A percentile compares a stretch with the other conserved stretches of the same genome.
phyloP scores from a whole-genome alignment of 306 rosid species.

The Vachellia pachyceras region DNA sequence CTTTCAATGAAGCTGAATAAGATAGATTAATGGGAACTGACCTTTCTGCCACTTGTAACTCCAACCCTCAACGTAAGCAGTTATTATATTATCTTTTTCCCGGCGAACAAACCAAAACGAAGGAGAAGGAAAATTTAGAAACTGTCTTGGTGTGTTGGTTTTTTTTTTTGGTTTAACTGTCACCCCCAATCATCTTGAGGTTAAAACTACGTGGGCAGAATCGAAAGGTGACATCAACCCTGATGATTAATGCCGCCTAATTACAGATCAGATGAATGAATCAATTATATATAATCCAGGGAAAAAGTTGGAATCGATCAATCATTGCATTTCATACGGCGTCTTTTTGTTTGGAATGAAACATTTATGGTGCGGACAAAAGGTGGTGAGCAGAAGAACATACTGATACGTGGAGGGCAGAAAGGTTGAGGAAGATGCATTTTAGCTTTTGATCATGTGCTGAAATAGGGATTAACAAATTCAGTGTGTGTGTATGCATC shows the following conservation, averaged over 20 bases:
- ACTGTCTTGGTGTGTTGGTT: not conserved
- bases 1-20: slow-evolving; percentile 52
- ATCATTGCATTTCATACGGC: slow-evolving; percentile 36
- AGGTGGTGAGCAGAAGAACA: slow-evolving; percentile 1
- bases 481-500: too few relatives aligned
- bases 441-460: not conserved
- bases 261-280: not conserved
- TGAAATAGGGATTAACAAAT: not conserved
- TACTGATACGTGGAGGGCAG: slow-evolving; percentile 1
- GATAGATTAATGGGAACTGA: slow-evolving; percentile 56
- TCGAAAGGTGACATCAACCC: slow-evolving; percentile 5
- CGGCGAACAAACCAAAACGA: not conserved
- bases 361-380: slow-evolving; percentile 37
- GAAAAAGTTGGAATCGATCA: slow-evolving; percentile 28
- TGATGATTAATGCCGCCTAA: not conserved
- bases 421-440: not conserved
- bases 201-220: slow-evolving; percentile 30
- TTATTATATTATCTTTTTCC: not conserved
- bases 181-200: slow-evolving; percentile 23
- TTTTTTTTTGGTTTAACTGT: slow-evolving; percentile 36
- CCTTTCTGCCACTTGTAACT: slow-evolving; percentile 64
- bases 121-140: not conserved
- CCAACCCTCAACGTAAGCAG: slow-evolving; percentile 35
- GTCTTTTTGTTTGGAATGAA: slow-evolving; percentile 24
- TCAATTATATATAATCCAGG: slow-evolving; percentile 19